Conservation (phyloP, 2,329 filamentous ascomycete species). For the Fusarium ambrosium region DNA sequence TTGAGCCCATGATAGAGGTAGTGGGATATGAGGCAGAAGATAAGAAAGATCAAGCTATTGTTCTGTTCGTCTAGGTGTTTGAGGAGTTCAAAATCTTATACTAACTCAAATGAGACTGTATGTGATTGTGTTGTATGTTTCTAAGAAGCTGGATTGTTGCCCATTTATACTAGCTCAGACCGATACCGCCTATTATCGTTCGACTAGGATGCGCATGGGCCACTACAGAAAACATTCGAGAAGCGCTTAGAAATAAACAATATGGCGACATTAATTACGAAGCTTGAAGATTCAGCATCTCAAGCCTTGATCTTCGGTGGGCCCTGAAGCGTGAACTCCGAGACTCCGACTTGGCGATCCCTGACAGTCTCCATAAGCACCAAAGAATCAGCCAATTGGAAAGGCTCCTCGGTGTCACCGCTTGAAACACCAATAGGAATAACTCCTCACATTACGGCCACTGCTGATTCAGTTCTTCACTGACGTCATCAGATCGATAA, state of each 20-base stretch:
- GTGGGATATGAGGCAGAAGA: neutral
- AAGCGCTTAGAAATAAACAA: neutral
- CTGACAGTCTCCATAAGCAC: neutral
- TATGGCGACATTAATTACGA: neutral
- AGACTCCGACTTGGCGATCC: neutral
- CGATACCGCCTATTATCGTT: neutral
- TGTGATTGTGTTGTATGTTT: neutral
- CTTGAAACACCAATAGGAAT: neutral
- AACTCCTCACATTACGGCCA: neutral
- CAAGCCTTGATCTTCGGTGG: neutral
- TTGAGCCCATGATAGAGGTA: slow-evolving; percentile 20
- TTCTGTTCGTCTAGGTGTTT: neutral
- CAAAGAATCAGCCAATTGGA: neutral
- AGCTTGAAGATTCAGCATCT: neutral
- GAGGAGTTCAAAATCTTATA: neutral
- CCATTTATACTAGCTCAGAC: neutral
- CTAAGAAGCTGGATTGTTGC: neutral
- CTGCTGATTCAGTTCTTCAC: neutral
- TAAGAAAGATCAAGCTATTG: neutral
- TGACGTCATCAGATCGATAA: neutral
- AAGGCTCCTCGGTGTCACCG: neutral
- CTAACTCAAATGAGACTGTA: neutral
- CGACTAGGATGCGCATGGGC: neutral
- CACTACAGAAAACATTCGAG: neutral
- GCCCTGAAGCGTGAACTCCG: neutral